Conservation (phyloP, 495 filamentous ascomycete genomes). For the Penicillium mononematosum region DNA sequence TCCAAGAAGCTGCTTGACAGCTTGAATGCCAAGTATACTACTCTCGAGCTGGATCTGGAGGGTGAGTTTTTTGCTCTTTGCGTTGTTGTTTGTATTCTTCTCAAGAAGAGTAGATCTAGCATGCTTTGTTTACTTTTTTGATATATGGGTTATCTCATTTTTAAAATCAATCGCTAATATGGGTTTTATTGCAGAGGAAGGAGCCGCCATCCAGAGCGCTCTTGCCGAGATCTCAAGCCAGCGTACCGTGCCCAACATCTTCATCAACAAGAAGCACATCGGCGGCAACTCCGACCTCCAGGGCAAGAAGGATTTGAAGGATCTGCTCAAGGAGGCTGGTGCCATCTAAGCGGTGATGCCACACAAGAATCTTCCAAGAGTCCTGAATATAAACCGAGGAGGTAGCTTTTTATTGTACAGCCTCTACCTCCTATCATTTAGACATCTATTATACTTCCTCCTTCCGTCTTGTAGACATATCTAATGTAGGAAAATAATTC, state of each 20-base stretch:
- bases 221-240: conserved; percentile 78
- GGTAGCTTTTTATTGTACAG: conserved; percentile 2
- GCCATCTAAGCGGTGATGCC: conserved; percentile 49
- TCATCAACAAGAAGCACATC: conserved; percentile 85
- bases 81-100: background rate
- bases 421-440: background rate
- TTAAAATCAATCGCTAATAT: conserved; percentile 4
- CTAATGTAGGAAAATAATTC: background rate
- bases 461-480: background rate
- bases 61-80: conserved; percentile 47
- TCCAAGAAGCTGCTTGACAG: conserved; percentile 71
- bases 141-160: background rate
- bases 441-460: background rate
- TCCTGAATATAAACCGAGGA: background rate
- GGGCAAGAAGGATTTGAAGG: conserved; percentile 51
- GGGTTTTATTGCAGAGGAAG: conserved; percentile 58
- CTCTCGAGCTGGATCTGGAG: conserved; percentile 82
- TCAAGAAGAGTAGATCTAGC: background rate
- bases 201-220: conserved; percentile 76
- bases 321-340: conserved; percentile 63
- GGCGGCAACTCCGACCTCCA: conserved; percentile 96
- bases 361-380: background rate
- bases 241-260: conserved; percentile 91
- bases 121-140: background rate
- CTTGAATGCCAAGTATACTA: conserved; percentile 67